Evolutionary conservation across 495 filamentous ascomycete species (phyloP).

Genomic region (Penicillium waksmanii): DNA sequence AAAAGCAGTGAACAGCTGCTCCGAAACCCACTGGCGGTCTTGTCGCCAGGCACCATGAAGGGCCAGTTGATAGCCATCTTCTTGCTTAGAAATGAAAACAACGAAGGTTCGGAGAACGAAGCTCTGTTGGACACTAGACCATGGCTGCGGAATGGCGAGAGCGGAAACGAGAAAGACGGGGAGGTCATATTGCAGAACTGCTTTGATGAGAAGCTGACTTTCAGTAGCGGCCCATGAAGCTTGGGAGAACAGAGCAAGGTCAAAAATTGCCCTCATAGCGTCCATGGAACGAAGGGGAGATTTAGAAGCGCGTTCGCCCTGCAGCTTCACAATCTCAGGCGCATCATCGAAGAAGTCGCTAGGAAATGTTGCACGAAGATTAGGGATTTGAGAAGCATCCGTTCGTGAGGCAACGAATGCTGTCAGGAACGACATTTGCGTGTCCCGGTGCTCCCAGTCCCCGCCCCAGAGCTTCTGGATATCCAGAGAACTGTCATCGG

Average conservation of each 20-base stretch:
- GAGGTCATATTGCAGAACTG: conserved; percentile 55
- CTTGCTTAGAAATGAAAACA: conserved; percentile 63
- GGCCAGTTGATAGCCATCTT: conserved; percentile 77
- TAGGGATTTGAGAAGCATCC: conserved; percentile 80
- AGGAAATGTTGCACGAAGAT: conserved; percentile 76
- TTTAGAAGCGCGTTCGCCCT: conserved; percentile 73
- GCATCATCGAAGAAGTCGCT: conserved; percentile 75
- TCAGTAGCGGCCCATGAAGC: conserved; percentile 66
- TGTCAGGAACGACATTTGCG: conserved; percentile 87
- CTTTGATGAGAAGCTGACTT: conserved; percentile 62
- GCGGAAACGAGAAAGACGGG: conserved; percentile 78
- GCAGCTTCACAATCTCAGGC: conserved; percentile 67
- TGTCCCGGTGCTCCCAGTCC: conserved; percentile 79
- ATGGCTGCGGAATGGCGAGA: conserved; percentile 67
- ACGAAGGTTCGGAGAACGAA: conserved; percentile 64
- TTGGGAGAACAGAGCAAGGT: conserved; percentile 69
- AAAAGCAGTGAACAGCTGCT: conserved; percentile 78
- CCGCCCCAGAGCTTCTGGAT: conserved; percentile 91
- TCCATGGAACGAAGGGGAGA: conserved; percentile 88
- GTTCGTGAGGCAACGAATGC: conserved; percentile 78
- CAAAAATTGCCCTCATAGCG: conserved; percentile 79
- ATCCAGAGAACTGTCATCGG: conserved; percentile 64
- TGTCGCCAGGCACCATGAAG: conserved; percentile 87
- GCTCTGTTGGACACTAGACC: conserved; percentile 63
- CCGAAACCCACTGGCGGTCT: conserved; percentile 79